phyloP scores from a whole-genome alignment of 2,329 filamentous ascomycete genomes.

The Colletotrichum melonis region DNA sequence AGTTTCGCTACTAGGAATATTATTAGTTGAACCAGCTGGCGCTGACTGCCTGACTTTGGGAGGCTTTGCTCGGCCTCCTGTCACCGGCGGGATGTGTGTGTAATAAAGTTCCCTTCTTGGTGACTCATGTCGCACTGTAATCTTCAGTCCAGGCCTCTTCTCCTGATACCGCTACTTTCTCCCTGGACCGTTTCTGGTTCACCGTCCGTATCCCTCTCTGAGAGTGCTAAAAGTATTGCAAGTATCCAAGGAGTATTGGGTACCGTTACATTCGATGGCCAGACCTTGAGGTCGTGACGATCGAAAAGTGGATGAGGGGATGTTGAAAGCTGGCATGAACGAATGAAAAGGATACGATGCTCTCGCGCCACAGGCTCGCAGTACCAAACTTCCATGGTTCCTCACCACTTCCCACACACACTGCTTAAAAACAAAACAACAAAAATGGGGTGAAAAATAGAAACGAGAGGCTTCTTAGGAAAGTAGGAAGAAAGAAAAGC shows the following conservation, averaged over 20 bases:
- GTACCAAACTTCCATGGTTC: neutral
- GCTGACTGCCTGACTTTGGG: no score
- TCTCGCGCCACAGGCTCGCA: no score
- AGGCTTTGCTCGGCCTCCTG: neutral
- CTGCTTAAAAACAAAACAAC: neutral
- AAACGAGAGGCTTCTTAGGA: neutral
- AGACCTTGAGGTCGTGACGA: conserved; percentile 23
- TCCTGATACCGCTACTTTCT: neutral
- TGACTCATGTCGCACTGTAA: conserved; percentile 10
- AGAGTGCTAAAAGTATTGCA: neutral
- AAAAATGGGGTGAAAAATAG: neutral
- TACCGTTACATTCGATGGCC: conserved; percentile 30
- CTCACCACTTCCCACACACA: neutral
- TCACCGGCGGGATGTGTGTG: conserved; percentile 5
- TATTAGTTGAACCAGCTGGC: no score
- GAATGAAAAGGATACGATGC: conserved; percentile 7
- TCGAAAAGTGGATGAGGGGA: conserved; percentile 16
- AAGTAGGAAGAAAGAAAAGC: neutral
- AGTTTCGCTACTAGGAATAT: no score
- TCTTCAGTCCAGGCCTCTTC: neutral
- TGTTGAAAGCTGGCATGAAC: neutral
- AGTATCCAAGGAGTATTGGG: conserved; percentile 2
- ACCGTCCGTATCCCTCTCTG: neutral
- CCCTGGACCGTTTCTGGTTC: neutral
- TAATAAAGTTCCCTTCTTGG: neutral